Evolutionary conservation across 31 red algal genomes (phyloP).

Genomic region (Asparagopsis taxiformis): DNA sequence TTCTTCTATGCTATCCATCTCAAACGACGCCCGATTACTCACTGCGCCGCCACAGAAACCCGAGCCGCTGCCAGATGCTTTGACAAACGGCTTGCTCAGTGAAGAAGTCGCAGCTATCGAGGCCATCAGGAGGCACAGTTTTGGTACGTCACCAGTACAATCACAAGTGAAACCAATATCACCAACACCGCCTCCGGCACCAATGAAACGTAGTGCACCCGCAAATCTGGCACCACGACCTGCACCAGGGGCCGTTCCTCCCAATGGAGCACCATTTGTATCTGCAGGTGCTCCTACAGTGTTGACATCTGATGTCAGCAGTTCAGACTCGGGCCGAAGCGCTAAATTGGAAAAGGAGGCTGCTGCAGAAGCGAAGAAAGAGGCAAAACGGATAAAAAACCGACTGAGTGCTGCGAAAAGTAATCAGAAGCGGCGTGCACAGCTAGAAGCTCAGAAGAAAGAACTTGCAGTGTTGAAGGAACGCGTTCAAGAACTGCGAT

Average conservation of each 20-base stretch:
- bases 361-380: neutral
- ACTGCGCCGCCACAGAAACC: neutral
- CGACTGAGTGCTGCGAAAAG: conserved; percentile 34
- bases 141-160: neutral
- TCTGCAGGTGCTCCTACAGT: neutral
- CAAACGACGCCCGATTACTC: conserved; percentile 26
- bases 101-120: neutral
- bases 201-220: conserved; percentile 12
- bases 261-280: neutral
- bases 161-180: neutral
- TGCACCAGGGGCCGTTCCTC: neutral
- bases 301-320: neutral
- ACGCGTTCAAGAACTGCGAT: conserved; percentile 21
- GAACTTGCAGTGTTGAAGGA: conserved; percentile 20
- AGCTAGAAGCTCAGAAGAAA: conserved; percentile 37
- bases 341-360: neutral
- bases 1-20: conserved; percentile 16
- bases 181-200: neutral
- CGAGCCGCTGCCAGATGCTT: neutral
- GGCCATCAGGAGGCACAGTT: neutral
- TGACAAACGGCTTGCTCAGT: neutral
- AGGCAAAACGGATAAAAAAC: conserved; percentile 48
- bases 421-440: conserved; percentile 33
- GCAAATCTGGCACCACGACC: conserved; percentile 36
- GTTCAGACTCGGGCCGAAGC: neutral